phyloP scores from a whole-genome alignment of 441 rosid species.

The Euphorbia celastroides region DNA sequence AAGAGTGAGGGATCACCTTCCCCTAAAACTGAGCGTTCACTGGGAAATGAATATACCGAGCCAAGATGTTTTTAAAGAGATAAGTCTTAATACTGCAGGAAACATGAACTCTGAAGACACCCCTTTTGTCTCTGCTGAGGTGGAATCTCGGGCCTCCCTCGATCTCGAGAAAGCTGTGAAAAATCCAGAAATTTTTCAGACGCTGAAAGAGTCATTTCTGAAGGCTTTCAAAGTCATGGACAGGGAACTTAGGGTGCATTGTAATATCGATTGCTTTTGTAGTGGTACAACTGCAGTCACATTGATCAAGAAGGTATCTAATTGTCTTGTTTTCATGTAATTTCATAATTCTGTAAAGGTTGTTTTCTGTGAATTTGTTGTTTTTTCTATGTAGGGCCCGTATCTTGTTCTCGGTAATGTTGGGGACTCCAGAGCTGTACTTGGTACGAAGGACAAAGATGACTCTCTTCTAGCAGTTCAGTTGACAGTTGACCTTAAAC shows the following conservation, averaged over 20 bases:
- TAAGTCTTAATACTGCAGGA: conserved; percentile 43
- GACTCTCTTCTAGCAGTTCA: conserved; percentile 79
- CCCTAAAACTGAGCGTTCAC: conserved; percentile 67
- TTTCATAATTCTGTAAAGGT: conserved; percentile 5
- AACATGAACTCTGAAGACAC: conserved; percentile 53
- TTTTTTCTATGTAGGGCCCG: conserved; percentile 45
- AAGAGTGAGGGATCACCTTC: conserved; percentile 91
- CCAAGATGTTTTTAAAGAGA: conserved; percentile 47
- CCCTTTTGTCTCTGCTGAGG: conserved; percentile 61
- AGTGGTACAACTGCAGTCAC: conserved; percentile 99
- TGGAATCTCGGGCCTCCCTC: conserved; percentile 48
- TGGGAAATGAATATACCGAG: conserved; percentile 60
- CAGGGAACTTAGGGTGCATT: conserved; percentile 68
- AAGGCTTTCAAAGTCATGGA: conserved; percentile 95
- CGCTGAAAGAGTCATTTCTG: conserved; percentile 74
- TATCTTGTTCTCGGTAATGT: conserved; percentile 89
- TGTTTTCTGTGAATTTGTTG: conserved; percentile 10
- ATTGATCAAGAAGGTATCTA: conserved; percentile 79
- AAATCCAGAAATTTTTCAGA: conserved; percentile 48
- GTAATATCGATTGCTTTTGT: conserved; percentile 76
- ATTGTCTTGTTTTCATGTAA: conserved; percentile 6
- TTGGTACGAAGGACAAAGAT: conserved; percentile 75
- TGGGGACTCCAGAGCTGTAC: conserved; percentile 92
- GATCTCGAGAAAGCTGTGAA: conserved; percentile 51
- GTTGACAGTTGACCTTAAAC: conserved; percentile 91